Percentiles rank a stretch among this genome's conserved stretches.
phyloP scores from a whole-genome alignment of 768 basidiomycete species.

The Dentipellis fragilis region DNA sequence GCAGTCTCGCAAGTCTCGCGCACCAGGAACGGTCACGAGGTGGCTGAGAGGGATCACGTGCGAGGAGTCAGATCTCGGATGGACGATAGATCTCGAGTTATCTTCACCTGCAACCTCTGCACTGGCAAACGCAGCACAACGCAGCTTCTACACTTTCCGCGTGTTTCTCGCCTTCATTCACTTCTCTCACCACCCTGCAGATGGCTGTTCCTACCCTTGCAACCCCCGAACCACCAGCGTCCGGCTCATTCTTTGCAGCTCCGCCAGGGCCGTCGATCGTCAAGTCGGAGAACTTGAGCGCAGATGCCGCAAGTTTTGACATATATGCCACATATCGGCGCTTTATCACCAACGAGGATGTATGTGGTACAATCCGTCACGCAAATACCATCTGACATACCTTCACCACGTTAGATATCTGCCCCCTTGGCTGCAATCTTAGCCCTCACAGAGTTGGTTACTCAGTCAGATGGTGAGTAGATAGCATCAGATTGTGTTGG shows the following conservation, averaged over 20 bases:
- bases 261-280: neutral
- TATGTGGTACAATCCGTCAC: slow-evolving; percentile 16
- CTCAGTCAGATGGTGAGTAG: slow-evolving; percentile 61
- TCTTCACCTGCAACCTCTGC: no score
- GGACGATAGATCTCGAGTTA: no score
- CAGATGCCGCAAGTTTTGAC: slow-evolving; percentile 26
- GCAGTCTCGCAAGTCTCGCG: no score
- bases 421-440: slow-evolving; percentile 84
- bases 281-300: neutral
- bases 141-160: neutral
- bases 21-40: no score
- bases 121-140: no score
- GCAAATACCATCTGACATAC: slow-evolving; percentile 5
- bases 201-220: neutral
- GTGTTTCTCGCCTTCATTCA: neutral
- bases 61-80: no score
- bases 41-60: no score
- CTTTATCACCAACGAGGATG: slow-evolving; percentile 57
- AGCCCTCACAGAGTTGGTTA: slow-evolving; percentile 72
- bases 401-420: slow-evolving; percentile 42
- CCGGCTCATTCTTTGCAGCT: neutral
- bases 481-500: neutral
- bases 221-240: neutral
- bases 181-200: neutral
- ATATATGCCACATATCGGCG: slow-evolving; percentile 44